phyloP scores from a whole-genome alignment of 2,329 filamentous ascomycete species.

The Verticillium tricorpus region DNA sequence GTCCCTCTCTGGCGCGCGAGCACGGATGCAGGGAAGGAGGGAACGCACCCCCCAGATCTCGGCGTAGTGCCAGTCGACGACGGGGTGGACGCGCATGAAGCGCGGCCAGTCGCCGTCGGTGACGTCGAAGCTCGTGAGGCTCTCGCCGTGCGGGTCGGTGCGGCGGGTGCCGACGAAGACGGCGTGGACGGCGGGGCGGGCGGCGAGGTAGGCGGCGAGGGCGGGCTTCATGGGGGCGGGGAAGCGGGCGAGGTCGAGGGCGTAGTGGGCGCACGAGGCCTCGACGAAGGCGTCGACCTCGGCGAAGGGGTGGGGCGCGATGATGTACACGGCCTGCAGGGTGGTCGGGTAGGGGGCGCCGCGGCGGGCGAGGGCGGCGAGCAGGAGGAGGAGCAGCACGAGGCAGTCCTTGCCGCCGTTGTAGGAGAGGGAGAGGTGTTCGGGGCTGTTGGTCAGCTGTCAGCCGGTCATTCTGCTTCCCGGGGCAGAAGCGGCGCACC shows the following conservation, averaged over 20 bases:
- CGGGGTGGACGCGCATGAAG: conserved; percentile 90
- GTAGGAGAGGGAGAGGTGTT: conserved; percentile 84
- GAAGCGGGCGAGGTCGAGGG: conserved; percentile 71
- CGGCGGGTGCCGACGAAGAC: conserved; percentile 85
- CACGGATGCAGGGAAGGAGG: not conserved
- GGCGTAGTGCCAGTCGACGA: conserved; percentile 95
- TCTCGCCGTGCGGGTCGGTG: conserved; percentile 85
- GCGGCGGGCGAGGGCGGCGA: conserved; percentile 53
- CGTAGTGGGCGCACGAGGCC: conserved; percentile 61
- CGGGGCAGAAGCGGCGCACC: too few species aligned
- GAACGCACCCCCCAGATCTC: conserved; percentile 85
- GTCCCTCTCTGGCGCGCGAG: too few species aligned
- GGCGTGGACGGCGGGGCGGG: conserved; percentile 62
- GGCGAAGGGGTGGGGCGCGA: conserved; percentile 75
- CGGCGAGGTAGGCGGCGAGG: conserved; percentile 70
- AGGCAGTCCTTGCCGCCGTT: conserved; percentile 98
- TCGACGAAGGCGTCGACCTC: conserved; percentile 84
- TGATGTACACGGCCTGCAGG: conserved; percentile 84
- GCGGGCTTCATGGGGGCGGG: conserved; percentile 75
- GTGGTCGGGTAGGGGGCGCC: conserved; percentile 29
- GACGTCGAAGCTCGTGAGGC: conserved; percentile 74
- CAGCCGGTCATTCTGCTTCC: too few species aligned
- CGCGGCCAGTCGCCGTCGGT: conserved; percentile 88
- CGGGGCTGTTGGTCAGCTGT: conserved; percentile 44
- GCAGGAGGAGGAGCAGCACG: conserved; percentile 82